A percentile compares a stretch with the other conserved stretches of the same genome.
These are phyloP conservation scores for Mortierella sp. DNA, from an alignment of 371 early-diverging fungal genomes.

Conservation along the genomic window DNA sequence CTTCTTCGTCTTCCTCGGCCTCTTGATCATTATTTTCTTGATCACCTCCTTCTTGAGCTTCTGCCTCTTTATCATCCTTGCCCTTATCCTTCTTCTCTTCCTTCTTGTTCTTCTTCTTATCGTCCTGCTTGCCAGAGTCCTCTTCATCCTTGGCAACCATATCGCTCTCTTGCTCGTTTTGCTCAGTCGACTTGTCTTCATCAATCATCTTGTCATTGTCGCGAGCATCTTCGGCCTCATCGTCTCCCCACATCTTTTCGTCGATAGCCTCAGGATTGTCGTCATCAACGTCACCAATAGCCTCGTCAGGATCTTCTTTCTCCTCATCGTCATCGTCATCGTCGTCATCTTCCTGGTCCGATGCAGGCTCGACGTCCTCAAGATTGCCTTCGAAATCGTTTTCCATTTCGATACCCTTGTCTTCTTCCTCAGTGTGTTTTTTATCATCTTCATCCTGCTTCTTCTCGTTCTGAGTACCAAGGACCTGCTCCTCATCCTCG, in stretches of 20 bases:
- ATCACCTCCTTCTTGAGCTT: conserved; percentile 59
- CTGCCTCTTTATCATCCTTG: conserved; percentile 65
- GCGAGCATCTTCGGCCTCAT: conserved; percentile 80
- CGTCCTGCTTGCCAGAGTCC: conserved; percentile 60
- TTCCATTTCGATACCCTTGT: conserved; percentile 97
- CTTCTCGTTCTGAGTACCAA: conserved; percentile 86
- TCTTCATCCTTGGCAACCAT: conserved; percentile 79
- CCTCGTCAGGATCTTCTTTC: conserved; percentile 85
- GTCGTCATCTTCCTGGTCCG: conserved; percentile 74
- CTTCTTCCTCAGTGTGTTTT: conserved; percentile 82
- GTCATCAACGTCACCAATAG: conserved; percentile 92
- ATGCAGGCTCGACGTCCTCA: conserved; percentile 85
- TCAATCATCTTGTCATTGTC: conserved; percentile 75
- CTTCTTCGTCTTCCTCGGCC: conserved; percentile 61
- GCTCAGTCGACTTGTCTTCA: conserved; percentile 64
- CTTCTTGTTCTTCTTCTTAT: conserved; percentile 59
- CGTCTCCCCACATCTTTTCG: conserved; percentile 97
- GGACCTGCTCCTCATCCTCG: conserved; percentile 96
- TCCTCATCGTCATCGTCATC: conserved; percentile 69
- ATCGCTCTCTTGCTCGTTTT: conserved; percentile 69
- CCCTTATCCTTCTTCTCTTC: conserved; percentile 62
- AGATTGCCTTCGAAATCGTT: conserved; percentile 94
- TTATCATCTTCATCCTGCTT: conserved; percentile 69
- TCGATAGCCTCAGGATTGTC: conserved; percentile 93
- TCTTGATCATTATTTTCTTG: conserved; percentile 47